These are phyloP conservation scores for Tolypocladium guangdongense DNA, from an alignment of 2,329 filamentous ascomycete genomes.

Conservation along the genomic window DNA sequence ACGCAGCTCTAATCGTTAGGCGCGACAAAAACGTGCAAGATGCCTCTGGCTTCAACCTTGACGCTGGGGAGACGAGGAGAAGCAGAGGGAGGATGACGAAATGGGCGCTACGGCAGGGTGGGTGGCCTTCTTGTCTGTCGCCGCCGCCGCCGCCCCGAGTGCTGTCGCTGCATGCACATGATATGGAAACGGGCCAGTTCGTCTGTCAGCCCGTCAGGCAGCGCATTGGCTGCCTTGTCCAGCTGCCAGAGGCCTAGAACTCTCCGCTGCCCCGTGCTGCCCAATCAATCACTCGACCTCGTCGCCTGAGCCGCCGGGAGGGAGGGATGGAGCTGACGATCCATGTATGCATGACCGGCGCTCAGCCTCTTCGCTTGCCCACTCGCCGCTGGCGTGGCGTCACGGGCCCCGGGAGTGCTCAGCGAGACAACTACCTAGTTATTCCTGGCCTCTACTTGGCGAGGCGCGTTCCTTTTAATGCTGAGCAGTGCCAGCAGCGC, in stretches of 20 bases:
- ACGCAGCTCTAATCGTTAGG: neutral
- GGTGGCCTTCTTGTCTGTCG: neutral
- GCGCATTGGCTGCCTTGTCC: neutral
- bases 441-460: too few species aligned
- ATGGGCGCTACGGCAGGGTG: neutral
- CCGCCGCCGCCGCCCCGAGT: neutral
- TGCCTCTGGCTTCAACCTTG: neutral
- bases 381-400: too few species aligned
- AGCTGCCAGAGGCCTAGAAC: neutral
- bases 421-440: too few species aligned
- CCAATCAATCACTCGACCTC: conserved; percentile 5
- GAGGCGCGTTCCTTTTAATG: too few species aligned
- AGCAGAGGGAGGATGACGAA: neutral
- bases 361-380: neutral
- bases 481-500: too few species aligned
- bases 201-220: neutral
- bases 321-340: neutral
- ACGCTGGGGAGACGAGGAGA: neutral
- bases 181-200: neutral
- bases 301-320: conserved; percentile 1
- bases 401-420: too few species aligned
- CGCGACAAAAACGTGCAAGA: neutral
- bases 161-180: neutral
- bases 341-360: neutral
- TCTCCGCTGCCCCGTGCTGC: neutral